Conservation (phyloP, 2,329 filamentous ascomycete species). For the Penicillium sp. region DNA sequence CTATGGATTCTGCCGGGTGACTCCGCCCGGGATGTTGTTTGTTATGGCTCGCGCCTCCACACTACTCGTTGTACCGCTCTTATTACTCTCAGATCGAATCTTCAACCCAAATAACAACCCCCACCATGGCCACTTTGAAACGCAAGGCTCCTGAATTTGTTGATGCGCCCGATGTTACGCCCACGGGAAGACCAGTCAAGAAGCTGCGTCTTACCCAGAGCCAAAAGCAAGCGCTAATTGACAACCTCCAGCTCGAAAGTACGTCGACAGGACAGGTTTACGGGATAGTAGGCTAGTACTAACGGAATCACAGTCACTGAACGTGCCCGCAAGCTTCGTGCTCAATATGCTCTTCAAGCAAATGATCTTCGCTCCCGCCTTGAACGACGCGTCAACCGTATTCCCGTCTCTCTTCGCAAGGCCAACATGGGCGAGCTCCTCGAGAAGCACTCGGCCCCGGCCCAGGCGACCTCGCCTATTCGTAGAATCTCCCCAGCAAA, state of each 20-base stretch:
- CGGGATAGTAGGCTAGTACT: constrained; percentile 12
- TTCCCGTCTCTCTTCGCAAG: constrained; percentile 78
- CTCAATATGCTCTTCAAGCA: constrained; percentile 87
- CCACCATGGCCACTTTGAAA: constrained; percentile 49
- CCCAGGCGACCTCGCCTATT: constrained; percentile 39
- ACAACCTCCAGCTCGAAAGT: constrained; percentile 91
- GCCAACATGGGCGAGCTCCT: constrained; percentile 82
- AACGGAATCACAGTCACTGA: constrained; percentile 70
- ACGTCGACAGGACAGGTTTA: constrained; percentile 43
- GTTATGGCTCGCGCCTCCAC: constrained; percentile 34
- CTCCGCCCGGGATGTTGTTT: constrained; percentile 33
- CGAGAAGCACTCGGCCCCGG: constrained; percentile 54
- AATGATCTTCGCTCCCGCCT: constrained; percentile 84
- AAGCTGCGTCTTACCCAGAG: constrained; percentile 66
- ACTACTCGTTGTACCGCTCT: constrained; percentile 10
- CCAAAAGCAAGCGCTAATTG: constrained; percentile 86
- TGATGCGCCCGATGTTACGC: constrained; percentile 42
- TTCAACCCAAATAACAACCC: constrained; percentile 8
- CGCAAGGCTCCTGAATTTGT: constrained; percentile 48
- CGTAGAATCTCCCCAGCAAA: constrained; percentile 42
- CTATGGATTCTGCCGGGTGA: constrained; percentile 31
- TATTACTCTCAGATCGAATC: constrained; percentile 12
- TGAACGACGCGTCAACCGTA: constrained; percentile 91
- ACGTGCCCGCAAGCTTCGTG: constrained; percentile 82
- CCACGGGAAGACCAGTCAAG: constrained; percentile 65